Evolutionary conservation across 2,329 filamentous ascomycete species (phyloP).

Genomic region (Aspergillus chevalieri): DNA sequence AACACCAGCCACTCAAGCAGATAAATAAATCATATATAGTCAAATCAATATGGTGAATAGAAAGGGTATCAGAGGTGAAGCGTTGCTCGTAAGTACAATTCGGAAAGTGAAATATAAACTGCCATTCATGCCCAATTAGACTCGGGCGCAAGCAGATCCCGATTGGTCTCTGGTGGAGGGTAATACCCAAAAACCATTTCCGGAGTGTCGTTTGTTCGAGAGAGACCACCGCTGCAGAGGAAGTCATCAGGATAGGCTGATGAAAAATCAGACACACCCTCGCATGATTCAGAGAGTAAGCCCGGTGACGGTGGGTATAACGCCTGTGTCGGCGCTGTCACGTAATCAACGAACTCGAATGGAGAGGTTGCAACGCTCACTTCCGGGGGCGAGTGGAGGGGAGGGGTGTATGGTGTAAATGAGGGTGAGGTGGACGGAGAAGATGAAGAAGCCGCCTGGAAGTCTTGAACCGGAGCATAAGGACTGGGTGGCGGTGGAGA

Average conservation of each 20-base stretch:
- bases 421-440: conserved; percentile 33
- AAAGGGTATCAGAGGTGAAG: background rate
- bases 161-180: conserved; percentile 16
- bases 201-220: conserved; percentile 21
- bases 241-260: conserved; percentile 32
- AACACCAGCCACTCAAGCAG: background rate
- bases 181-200: conserved; percentile 27
- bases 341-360: conserved; percentile 29
- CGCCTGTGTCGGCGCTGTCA: conserved; percentile 30
- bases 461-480: conserved; percentile 14
- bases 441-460: conserved; percentile 24
- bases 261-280: conserved; percentile 31
- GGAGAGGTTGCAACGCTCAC: conserved; percentile 33
- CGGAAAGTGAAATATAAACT: too few relatives aligned
- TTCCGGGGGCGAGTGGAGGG: conserved; percentile 35
- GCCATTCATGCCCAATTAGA: conserved; percentile 30
- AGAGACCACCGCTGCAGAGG: conserved; percentile 24
- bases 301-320: conserved; percentile 32
- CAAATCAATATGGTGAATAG: background rate
- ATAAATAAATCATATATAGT: background rate
- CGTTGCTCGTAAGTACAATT: background rate
- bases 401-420: conserved; percentile 36
- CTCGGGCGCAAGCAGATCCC: conserved; percentile 28
- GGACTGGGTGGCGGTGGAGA: conserved; percentile 31
- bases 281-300: conserved; percentile 29